Percentiles rank a stretch among this genome's conserved stretches.
Evolutionary conservation across 257 asterid species (phyloP).

Genomic region (Prunella vulgaris): DNA sequence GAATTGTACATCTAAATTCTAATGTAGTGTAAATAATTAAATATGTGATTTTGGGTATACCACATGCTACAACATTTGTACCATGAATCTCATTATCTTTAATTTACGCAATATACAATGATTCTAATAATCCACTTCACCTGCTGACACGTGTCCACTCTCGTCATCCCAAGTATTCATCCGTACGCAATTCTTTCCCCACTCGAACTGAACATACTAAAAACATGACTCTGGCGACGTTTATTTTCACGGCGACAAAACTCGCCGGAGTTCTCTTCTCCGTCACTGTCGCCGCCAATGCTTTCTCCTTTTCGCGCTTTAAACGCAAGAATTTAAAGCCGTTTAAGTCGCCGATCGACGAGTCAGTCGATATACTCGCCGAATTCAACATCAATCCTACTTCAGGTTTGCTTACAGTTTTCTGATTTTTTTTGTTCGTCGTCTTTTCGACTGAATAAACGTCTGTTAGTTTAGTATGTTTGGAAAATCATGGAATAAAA

Average conservation of each 20-base stretch:
- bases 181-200: neutral
- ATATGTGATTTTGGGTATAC: too few species aligned
- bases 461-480: neutral
- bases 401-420: constrained; percentile 28
- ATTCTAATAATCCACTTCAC: neutral
- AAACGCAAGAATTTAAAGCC: constrained; percentile 58
- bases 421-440: neutral
- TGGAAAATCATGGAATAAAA: neutral
- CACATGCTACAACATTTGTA: neutral
- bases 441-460: neutral
- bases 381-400: constrained; percentile 43
- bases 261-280: constrained; percentile 78
- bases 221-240: constrained; percentile 45
- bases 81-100: neutral
- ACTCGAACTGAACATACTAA: too few species aligned
- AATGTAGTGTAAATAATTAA: too few species aligned
- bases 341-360: constrained; percentile 65
- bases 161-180: neutral
- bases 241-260: constrained; percentile 67
- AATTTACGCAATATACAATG: neutral
- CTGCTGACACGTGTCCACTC: constrained; percentile 29
- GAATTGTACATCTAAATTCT: too few species aligned
- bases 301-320: constrained; percentile 61
- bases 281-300: constrained; percentile 81
- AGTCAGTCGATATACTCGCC: constrained; percentile 64